Percentiles rank a stretch among this genome's conserved stretches.
phyloP scores from a whole-genome alignment of 192 early-diverging fungal genomes.

The Coemansia sp. region DNA sequence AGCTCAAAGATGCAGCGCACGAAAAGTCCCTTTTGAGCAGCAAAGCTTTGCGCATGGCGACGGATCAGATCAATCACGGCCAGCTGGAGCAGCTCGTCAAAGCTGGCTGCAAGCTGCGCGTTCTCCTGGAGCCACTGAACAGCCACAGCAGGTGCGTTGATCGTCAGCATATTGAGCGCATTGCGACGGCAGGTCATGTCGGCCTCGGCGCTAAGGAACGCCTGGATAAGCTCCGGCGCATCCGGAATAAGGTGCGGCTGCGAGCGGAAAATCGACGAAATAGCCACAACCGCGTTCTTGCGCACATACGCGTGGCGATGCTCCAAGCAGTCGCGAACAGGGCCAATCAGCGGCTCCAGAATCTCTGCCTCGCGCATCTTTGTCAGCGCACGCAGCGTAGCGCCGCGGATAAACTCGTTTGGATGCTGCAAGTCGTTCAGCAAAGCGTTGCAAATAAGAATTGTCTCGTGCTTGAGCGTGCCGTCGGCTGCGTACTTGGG shows the following conservation, averaged over 20 bases:
- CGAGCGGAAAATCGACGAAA: constrained; percentile 84
- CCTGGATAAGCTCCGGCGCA: constrained; percentile 84
- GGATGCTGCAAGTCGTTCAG: constrained; percentile 96
- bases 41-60: constrained; percentile 79
- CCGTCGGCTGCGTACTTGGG: constrained; percentile 90
- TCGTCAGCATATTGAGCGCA: constrained; percentile 90
- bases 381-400: constrained; percentile 90
- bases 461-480: constrained; percentile 92
- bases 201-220: constrained; percentile 71
- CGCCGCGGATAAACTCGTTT: constrained; percentile 97
- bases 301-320: constrained; percentile 97
- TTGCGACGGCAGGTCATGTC: constrained; percentile 93
- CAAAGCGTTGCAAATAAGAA: constrained; percentile 93
- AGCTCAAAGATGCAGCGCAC: constrained; percentile 88
- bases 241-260: constrained; percentile 94
- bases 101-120: constrained; percentile 69
- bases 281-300: constrained; percentile 95
- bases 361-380: constrained; percentile 94
- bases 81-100: constrained; percentile 93
- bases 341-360: constrained; percentile 89
- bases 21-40: constrained; percentile 89
- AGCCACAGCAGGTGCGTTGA: constrained; percentile 72
- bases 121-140: constrained; percentile 81
- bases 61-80: constrained; percentile 93
- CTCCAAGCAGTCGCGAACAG: constrained; percentile 85